Conservation (phyloP, 192 early-diverging fungal species). For the Gigaspora rosea region DNA sequence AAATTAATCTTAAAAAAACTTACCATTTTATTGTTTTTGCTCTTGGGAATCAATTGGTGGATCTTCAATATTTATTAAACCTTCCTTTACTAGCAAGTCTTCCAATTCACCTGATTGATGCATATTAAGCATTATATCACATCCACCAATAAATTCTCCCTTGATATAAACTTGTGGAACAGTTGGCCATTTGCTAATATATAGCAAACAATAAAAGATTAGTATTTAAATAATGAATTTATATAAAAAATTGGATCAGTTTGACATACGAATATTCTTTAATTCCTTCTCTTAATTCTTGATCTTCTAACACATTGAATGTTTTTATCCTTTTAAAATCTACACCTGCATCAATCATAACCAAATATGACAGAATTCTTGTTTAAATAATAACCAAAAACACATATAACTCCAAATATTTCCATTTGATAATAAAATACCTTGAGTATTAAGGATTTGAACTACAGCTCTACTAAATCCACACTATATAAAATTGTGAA, state of each 20-base stretch:
- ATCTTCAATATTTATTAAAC: constrained; percentile 37
- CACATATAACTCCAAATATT: not conserved
- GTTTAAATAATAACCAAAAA: not conserved
- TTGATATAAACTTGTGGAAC: constrained; percentile 95
- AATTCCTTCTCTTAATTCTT: constrained; percentile 88
- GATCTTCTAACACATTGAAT: constrained; percentile 87
- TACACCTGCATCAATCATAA: constrained; percentile 56
- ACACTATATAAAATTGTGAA: constrained; percentile 54
- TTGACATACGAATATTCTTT: constrained; percentile 82
- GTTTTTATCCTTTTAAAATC: constrained; percentile 63
- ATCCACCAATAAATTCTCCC: constrained; percentile 95
- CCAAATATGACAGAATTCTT: constrained; percentile 3
- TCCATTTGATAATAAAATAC: constrained; percentile 32
- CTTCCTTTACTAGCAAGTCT: constrained; percentile 74
- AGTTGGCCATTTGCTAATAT: constrained; percentile 83
- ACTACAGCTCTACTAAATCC: constrained; percentile 93
- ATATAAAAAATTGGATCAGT: not conserved
- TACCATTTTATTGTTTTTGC: no score
- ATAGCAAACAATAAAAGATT: not conserved
- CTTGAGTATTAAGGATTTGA: constrained; percentile 83
- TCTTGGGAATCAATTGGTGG: no score
- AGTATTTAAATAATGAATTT: not conserved
- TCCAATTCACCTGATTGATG: constrained; percentile 88
- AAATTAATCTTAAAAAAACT: no score
- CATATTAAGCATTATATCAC: constrained; percentile 91